Conservation (phyloP, 495 filamentous ascomycete species). For the Neurospora sp. region DNA sequence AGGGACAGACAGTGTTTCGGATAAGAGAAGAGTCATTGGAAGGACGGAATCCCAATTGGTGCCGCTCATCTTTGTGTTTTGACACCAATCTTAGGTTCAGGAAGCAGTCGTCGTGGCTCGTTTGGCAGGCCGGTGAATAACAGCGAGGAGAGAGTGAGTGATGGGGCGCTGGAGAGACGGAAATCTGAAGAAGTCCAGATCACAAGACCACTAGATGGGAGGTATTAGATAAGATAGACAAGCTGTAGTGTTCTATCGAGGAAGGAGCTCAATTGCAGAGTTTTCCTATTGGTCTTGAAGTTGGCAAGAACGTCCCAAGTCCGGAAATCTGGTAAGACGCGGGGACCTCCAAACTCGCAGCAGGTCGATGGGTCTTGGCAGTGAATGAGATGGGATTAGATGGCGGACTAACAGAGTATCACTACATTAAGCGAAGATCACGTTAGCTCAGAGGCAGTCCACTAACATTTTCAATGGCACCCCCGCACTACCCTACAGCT, state of each 20-base stretch:
- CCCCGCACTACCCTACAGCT: background rate
- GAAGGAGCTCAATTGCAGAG: background rate
- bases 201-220: too few relatives aligned
- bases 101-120: background rate
- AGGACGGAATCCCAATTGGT: background rate
- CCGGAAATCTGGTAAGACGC: background rate
- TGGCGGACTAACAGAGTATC: background rate
- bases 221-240: background rate
- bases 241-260: background rate
- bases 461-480: background rate
- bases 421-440: fast-evolving
- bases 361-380: background rate
- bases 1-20: background rate
- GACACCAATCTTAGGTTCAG: background rate
- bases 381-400: background rate
- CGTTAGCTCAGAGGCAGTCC: background rate
- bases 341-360: background rate
- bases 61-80: background rate
- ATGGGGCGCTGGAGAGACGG: background rate
- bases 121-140: background rate
- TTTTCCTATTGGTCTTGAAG: background rate
- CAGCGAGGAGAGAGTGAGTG: background rate
- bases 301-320: background rate
- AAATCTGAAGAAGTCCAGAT: background rate
- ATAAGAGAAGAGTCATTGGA: background rate